These are phyloP conservation scores for Boletales sp. DNA, from an alignment of 768 basidiomycete species.

Conservation along the genomic window DNA sequence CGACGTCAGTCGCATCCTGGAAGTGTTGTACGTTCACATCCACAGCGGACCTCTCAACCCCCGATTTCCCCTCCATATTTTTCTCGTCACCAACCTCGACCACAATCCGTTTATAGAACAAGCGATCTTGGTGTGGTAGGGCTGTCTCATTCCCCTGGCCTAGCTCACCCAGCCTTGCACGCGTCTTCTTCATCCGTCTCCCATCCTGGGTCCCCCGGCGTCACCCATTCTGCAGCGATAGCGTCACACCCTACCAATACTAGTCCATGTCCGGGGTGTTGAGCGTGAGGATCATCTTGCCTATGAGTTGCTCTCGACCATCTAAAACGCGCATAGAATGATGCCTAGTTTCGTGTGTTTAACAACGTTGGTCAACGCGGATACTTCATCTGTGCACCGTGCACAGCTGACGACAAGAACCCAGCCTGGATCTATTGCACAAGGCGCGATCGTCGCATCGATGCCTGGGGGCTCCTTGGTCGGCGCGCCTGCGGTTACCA, in stretches of 20 bases:
- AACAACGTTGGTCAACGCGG: slow-evolving; percentile 15
- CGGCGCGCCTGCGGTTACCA: slow-evolving; percentile 60
- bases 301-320: background rate
- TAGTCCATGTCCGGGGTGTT: slow-evolving; percentile 65
- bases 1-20: slow-evolving; percentile 28
- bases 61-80: slow-evolving; percentile 26
- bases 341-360: slow-evolving; percentile 24
- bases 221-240: slow-evolving; percentile 7
- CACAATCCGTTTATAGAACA: slow-evolving; percentile 22
- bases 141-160: slow-evolving; percentile 16
- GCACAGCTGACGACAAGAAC: slow-evolving; percentile 3
- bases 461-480: slow-evolving; percentile 72
- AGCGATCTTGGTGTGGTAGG: slow-evolving; percentile 13
- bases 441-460: slow-evolving; percentile 73
- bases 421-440: slow-evolving; percentile 49
- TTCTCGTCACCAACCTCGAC: slow-evolving; percentile 26
- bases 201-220: slow-evolving; percentile 14
- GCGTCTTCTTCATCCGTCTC: slow-evolving; percentile 16
- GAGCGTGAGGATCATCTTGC: slow-evolving; percentile 35
- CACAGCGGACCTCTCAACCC: slow-evolving; percentile 12
- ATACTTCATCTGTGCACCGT: background rate
- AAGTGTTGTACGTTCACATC: slow-evolving; percentile 23
- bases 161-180: slow-evolving; percentile 7
- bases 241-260: slow-evolving; percentile 11
- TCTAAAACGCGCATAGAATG: slow-evolving; percentile 19